Base-by-base conservation (phyloP, 805 yeast species). In the Yarrowia bubula region DNA sequence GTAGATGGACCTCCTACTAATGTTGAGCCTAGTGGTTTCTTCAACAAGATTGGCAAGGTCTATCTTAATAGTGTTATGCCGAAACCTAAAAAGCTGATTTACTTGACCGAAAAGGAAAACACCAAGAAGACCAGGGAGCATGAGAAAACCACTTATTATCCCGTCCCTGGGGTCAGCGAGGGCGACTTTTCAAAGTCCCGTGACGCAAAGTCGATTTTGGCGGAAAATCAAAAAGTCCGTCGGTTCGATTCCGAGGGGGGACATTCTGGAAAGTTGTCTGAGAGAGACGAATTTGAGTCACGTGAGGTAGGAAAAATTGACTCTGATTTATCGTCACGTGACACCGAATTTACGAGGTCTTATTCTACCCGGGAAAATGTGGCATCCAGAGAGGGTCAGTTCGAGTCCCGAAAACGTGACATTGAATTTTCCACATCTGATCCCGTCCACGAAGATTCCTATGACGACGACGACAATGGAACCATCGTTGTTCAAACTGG, bases 401-500 rank as follows among this genome's bases (percentile, higher is more conserved):
- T n/a, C n/a, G n/a, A n/a, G n/a, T n/a, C n/a, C n/a, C n/a, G n/a
- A n/a, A n/a, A n/a, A n/a, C 18, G 35, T 9, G 51, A 32, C 18
- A 31, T 33, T 5, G n/a, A 15, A 4, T 33, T 17, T n/a, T 35
- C 55, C 17, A 8, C 8, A 1, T 9, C 43, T 2, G 43, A 37
- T 10, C 58, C 58, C 10, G 14, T 37, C 3, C 33, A 37, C 8
- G 58, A 51, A 51, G 58, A 51, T n/a, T 8, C 42, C 2, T 51
- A 51, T 31, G 58, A 51, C 15, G 58, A 51, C 18, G 42, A 51
- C 58, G 58, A 51, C 17, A 51, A 51, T 18, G 58, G 58, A 8
- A 51, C 43, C 4, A 37, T 51, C 11, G 15, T 51, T 5, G 43
- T 51, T 11, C 58, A 32, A 3, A 51, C 58, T 0, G 43, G 17